Percentiles rank a stretch among this genome's conserved stretches.
Conservation (phyloP, 140 eudicot genomes). For the Ambrosia hybrid region DNA sequence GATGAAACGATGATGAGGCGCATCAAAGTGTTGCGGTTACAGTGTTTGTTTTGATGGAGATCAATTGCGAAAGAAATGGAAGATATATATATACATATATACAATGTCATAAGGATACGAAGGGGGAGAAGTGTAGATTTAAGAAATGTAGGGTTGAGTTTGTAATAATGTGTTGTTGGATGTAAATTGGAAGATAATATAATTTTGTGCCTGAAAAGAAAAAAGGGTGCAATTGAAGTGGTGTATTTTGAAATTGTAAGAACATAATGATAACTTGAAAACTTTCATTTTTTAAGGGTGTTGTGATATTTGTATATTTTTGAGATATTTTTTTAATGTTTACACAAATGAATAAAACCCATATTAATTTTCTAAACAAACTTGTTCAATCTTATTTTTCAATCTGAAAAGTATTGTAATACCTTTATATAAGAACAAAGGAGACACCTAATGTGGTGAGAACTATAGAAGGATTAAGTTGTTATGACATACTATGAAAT, state of each 20-base stretch:
- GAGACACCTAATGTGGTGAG: too few species aligned
- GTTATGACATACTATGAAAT: too few species aligned
- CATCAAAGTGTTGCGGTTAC: background rate
- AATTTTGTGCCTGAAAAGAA: slow-evolving; percentile 29
- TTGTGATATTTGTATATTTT: slow-evolving; percentile 9
- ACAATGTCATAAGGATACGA: slow-evolving; percentile 15
- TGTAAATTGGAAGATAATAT: slow-evolving; percentile 37
- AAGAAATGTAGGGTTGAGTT: slow-evolving; percentile 10
- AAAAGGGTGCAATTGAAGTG: slow-evolving; percentile 24
- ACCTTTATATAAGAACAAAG: too few species aligned
- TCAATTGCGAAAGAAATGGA: background rate
- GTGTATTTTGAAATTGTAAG: slow-evolving; percentile 13
- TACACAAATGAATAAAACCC: background rate
- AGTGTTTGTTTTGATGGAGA: background rate
- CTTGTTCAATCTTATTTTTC: too few species aligned
- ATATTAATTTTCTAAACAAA: background rate
- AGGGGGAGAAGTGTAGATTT: slow-evolving; percentile 31
- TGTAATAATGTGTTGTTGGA: slow-evolving; percentile 34
- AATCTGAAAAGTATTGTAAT: too few species aligned
- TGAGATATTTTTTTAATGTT: background rate
- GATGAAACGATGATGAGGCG: background rate
- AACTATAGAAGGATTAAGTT: too few species aligned
- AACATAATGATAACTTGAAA: slow-evolving; percentile 13
- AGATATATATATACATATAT: slow-evolving; percentile 12
- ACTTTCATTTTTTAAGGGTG: slow-evolving; percentile 1